Percentiles rank a stretch among this genome's conserved stretches.
These are phyloP conservation scores for Mycosphaerella sp. DNA, from an alignment of 2,329 filamentous ascomycete species.

Conservation along the genomic window DNA sequence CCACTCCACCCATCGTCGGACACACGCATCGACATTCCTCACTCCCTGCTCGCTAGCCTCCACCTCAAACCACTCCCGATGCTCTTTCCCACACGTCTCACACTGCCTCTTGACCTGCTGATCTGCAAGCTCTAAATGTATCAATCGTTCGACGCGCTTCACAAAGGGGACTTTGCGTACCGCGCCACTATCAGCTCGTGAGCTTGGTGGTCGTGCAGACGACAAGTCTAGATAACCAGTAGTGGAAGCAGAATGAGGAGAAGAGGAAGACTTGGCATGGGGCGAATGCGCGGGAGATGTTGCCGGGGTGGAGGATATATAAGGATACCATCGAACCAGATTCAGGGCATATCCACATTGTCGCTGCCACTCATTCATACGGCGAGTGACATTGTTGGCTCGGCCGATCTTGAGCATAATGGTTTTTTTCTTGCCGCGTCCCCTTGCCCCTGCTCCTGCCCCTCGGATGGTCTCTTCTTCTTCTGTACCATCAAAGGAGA, in stretches of 20 bases:
- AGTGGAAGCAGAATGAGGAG: background rate
- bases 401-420: slow-evolving; percentile 62
- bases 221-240: slow-evolving; percentile 29
- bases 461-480: background rate
- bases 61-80: slow-evolving; percentile 94
- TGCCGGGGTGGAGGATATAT: slow-evolving; percentile 43
- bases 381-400: slow-evolving; percentile 75
- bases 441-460: background rate
- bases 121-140: slow-evolving; percentile 77
- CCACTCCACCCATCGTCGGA: slow-evolving; percentile 82
- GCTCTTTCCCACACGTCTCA: slow-evolving; percentile 70
- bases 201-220: slow-evolving; percentile 20
- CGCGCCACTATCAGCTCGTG: slow-evolving; percentile 19
- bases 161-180: slow-evolving; percentile 72
- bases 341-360: slow-evolving; percentile 89
- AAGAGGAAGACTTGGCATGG: background rate
- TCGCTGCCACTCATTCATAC: slow-evolving; percentile 86
- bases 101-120: slow-evolving; percentile 59
- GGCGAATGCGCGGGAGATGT: slow-evolving; percentile 21
- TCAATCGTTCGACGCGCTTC: slow-evolving; percentile 79
- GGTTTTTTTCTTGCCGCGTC: slow-evolving; percentile 44
- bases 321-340: slow-evolving; percentile 86
- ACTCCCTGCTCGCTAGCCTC: slow-evolving; percentile 66
- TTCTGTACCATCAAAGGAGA: slow-evolving; percentile 21
- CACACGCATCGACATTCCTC: slow-evolving; percentile 61